phyloP scores from a whole-genome alignment of 306 rosid species.

The Quercus parvula region DNA sequence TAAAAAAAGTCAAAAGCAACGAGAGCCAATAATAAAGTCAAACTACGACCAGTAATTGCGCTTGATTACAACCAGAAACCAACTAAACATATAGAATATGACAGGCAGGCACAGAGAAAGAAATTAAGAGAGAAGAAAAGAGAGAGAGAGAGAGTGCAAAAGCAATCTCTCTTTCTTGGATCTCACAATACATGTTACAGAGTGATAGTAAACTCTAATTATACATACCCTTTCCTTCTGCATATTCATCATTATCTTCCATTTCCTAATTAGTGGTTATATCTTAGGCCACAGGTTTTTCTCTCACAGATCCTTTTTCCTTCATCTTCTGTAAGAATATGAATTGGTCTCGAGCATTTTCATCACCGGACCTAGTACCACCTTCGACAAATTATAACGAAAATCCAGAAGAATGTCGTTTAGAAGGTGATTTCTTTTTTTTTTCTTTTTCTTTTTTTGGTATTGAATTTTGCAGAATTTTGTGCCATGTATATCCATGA shows the following conservation, averaged over 20 bases:
- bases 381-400: slow-evolving; percentile 31
- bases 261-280: neutral
- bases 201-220: slow-evolving; percentile 2
- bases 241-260: slow-evolving; percentile 16
- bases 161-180: slow-evolving; percentile 55
- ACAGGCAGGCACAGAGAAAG: slow-evolving; percentile 18
- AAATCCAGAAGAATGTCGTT: slow-evolving; percentile 34
- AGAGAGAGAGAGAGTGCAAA: slow-evolving; percentile 27
- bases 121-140: slow-evolving; percentile 14
- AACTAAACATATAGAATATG: slow-evolving; percentile 33
- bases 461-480: slow-evolving; percentile 1
- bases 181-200: slow-evolving; percentile 24
- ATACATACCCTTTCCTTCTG: slow-evolving; percentile 2
- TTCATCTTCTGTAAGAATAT: slow-evolving; percentile 20
- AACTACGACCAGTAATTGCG: slow-evolving; percentile 59
- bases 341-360: slow-evolving; percentile 46
- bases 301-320: slow-evolving; percentile 1
- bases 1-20: slow-evolving; percentile 1
- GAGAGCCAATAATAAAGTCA: slow-evolving; percentile 54
- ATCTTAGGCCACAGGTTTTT: slow-evolving; percentile 8
- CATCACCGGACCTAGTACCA: slow-evolving; percentile 50
- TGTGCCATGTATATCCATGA: neutral
- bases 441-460: neutral
- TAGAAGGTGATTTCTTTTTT: slow-evolving; percentile 51
- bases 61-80: slow-evolving; percentile 35